These are phyloP conservation scores for Elongisporangium senticosum DNA, from an alignment of 352 stramenopile species.

Conservation along the genomic window DNA sequence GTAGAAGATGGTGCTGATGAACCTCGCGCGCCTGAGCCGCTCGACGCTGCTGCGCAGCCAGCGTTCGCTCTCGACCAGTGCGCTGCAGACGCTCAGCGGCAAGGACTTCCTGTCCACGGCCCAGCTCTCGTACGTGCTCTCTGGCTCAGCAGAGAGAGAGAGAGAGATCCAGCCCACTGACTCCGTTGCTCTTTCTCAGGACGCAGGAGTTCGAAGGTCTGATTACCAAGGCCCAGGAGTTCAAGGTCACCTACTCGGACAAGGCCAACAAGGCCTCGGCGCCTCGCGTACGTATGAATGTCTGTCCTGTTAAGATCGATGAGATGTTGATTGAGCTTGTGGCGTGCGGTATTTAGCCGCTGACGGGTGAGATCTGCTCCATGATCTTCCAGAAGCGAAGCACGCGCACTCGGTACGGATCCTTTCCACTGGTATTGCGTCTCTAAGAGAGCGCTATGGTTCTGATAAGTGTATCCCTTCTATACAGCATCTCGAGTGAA, in stretches of 20 bases:
- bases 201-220: slow-evolving; percentile 45
- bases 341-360: slow-evolving; percentile 19
- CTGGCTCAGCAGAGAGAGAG: background rate
- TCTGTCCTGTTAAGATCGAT: background rate
- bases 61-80: slow-evolving; percentile 3
- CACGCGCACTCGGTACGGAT: slow-evolving; percentile 73
- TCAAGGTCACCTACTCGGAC: slow-evolving; percentile 65
- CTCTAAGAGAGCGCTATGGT: background rate
- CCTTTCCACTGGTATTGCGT: background rate
- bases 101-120: slow-evolving; percentile 72
- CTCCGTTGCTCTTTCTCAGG: slow-evolving; percentile 3
- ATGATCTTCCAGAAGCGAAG: slow-evolving; percentile 95
- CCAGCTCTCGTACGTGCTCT: slow-evolving; percentile 37
- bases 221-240: slow-evolving; percentile 59
- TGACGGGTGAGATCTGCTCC: slow-evolving; percentile 76
- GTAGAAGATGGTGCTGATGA: background rate
- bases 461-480: background rate
- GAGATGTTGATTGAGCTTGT: background rate
- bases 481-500: slow-evolving; percentile 86
- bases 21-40: background rate
- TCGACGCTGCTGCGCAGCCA: background rate
- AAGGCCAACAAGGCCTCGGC: slow-evolving; percentile 40
- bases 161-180: too few relatives aligned
- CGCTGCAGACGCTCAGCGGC: slow-evolving; percentile 40
- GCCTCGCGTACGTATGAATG: slow-evolving; percentile 18